Evolutionary conservation across 1,139 yeast genomes (phyloP).

Genomic region (Kodamaea alishanica): DNA sequence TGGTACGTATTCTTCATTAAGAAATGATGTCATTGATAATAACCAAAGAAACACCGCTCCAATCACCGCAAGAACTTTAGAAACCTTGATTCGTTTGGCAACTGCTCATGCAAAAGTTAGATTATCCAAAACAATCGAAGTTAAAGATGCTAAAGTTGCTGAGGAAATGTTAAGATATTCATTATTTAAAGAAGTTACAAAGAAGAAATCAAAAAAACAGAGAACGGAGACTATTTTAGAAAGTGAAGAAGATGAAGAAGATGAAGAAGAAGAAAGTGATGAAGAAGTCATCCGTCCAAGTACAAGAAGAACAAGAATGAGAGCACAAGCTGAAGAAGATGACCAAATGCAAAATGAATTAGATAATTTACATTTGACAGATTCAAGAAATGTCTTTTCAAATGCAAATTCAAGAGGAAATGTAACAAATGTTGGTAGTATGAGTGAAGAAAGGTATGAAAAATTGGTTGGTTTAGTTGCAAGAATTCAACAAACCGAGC

Average conservation of each 20-base stretch:
- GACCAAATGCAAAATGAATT: conserved; percentile 25
- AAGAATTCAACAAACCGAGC: conserved; percentile 41
- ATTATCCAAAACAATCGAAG: conserved; percentile 68
- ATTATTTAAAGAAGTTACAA: conserved; percentile 69
- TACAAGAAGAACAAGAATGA: conserved; percentile 8
- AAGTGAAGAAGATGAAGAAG: conserved; percentile 12
- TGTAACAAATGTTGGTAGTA: conserved; percentile 18
- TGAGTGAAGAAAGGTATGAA: conserved; percentile 50
- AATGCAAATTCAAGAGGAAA: conserved; percentile 13
- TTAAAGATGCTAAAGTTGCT: conserved; percentile 81
- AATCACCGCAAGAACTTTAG: conserved; percentile 95
- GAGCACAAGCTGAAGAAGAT: conserved; percentile 12
- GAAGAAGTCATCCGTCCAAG: conserved; percentile 14
- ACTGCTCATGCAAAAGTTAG: conserved; percentile 97
- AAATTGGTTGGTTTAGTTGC: conserved; percentile 46
- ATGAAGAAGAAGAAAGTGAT: conserved; percentile 5
- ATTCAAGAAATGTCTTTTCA: conserved; percentile 23
- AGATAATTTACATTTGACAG: conserved; percentile 24
- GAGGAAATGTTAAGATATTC: conserved; percentile 83
- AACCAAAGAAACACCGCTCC: conserved; percentile 87
- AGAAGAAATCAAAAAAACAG: conserved; percentile 34
- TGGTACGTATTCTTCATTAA: conserved; percentile 69
- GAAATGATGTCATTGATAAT: conserved; percentile 74
- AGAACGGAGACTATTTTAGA: conserved; percentile 18
- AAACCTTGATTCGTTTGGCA: conserved; percentile 89